These are phyloP conservation scores for Echria macrotheca DNA, from an alignment of 495 filamentous ascomycete genomes.

Conservation along the genomic window DNA sequence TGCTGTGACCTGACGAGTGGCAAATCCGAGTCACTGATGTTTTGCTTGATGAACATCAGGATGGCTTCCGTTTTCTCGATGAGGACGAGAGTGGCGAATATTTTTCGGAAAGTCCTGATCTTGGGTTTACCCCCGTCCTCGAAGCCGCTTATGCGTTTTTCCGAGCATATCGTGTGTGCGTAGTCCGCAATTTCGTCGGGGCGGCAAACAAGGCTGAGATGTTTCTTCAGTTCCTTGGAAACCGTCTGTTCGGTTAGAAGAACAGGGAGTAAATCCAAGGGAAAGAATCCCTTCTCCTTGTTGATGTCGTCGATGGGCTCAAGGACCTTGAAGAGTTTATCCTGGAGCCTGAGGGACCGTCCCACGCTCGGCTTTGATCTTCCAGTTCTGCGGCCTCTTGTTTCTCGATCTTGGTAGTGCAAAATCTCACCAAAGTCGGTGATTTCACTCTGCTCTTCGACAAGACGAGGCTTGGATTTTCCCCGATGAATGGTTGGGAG, in stretches of 20 bases:
- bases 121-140: neutral
- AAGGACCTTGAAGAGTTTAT: slow-evolving; percentile 1
- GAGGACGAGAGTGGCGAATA: slow-evolving; percentile 23
- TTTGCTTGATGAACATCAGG: slow-evolving; percentile 14
- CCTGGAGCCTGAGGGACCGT: neutral
- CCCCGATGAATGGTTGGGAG: neutral
- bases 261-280: slow-evolving; percentile 3
- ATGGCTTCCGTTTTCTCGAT: slow-evolving; percentile 11
- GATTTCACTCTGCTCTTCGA: neutral
- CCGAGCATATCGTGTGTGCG: slow-evolving; percentile 5
- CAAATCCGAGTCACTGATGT: slow-evolving; percentile 17
- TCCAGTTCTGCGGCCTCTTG: neutral
- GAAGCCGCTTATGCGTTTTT: neutral
- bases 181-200: neutral
- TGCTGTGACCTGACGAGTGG: slow-evolving; percentile 11
- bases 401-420: neutral
- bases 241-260: slow-evolving; percentile 10
- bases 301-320: neutral
- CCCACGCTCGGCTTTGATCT: neutral
- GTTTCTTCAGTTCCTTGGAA: slow-evolving; percentile 2
- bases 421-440: slow-evolving; percentile 1
- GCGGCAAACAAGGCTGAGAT: neutral
- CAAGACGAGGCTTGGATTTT: neutral
- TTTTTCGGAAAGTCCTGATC: slow-evolving; percentile 7
- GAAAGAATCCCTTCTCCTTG: slow-evolving; percentile 10